These are phyloP conservation scores for Cercophora sp. DNA, from an alignment of 495 filamentous ascomycete genomes.

Conservation along the genomic window DNA sequence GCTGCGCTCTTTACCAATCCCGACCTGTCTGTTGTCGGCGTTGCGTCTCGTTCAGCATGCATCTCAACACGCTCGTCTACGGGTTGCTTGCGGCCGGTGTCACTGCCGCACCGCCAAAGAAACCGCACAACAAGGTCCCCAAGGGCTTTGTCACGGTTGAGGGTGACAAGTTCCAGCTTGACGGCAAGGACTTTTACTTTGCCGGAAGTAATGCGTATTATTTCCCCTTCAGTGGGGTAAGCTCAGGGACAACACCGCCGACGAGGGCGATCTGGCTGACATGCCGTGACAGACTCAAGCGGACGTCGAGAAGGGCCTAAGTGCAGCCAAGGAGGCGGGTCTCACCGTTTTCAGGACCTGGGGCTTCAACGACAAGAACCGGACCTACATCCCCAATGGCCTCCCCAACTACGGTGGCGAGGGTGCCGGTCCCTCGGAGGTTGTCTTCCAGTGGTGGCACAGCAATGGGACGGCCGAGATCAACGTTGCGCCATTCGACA, in stretches of 20 bases:
- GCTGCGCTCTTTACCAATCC: too few species aligned
- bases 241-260: too few species aligned
- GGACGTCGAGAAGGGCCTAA: constrained; percentile 60
- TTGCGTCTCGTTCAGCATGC: too few species aligned
- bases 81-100: background rate
- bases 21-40: too few species aligned
- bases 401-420: constrained; percentile 45
- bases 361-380: constrained; percentile 58
- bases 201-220: constrained; percentile 72
- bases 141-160: constrained; percentile 47
- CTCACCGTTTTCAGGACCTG: constrained; percentile 66
- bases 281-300: constrained; percentile 36
- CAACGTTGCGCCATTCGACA: constrained; percentile 62
- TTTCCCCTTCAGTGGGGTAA: constrained; percentile 63
- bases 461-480: constrained; percentile 45
- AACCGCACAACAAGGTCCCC: constrained; percentile 12
- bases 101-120: background rate
- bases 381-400: constrained; percentile 39
- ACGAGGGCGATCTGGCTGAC: too few species aligned
- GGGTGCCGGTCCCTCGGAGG: constrained; percentile 47
- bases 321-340: constrained; percentile 48
- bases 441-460: constrained; percentile 42
- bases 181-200: constrained; percentile 61
- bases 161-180: constrained; percentile 57
- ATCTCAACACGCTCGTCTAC: background rate